phyloP scores from a whole-genome alignment of 352 stramenopile species.

The Phytophthora sojae region DNA sequence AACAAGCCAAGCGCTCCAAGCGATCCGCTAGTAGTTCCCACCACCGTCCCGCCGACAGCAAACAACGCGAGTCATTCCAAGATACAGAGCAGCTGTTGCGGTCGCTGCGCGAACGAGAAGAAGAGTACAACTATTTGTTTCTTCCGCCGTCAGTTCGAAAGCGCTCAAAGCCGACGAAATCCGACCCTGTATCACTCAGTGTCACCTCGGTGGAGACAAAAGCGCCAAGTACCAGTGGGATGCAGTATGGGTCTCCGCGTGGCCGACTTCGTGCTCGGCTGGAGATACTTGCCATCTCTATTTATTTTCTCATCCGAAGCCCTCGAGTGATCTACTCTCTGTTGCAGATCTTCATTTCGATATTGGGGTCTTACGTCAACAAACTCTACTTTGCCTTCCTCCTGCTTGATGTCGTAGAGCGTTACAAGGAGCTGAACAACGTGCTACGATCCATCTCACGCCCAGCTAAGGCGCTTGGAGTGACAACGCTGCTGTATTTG shows the following conservation, averaged over 20 bases:
- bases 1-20: constrained; percentile 56
- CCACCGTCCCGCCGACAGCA: constrained; percentile 27
- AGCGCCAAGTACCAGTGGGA: constrained; percentile 3
- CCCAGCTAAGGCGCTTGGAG: constrained; percentile 61
- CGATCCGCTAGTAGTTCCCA: constrained; percentile 43
- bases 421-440: constrained; percentile 80
- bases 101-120: constrained; percentile 61
- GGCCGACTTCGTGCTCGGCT: constrained; percentile 29
- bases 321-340: constrained; percentile 67
- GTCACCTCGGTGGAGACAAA: constrained; percentile 1
- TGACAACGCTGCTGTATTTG: constrained; percentile 75
- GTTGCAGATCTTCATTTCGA: constrained; percentile 63
- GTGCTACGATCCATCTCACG: constrained; percentile 70
- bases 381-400: constrained; percentile 85
- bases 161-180: constrained; percentile 1
- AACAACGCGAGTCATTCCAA: constrained; percentile 66
- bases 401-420: constrained; percentile 78
- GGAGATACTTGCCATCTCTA: constrained; percentile 47
- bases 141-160: constrained; percentile 41
- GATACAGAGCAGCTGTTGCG: constrained; percentile 71
- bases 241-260: constrained; percentile 1
- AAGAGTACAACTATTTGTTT: constrained; percentile 74
- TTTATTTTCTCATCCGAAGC: constrained; percentile 61
- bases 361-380: constrained; percentile 71
- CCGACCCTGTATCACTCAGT: constrained; percentile 13